Evolutionary conservation across 257 asterid species (phyloP).

Genomic region (Anisodus tanguticus): DNA sequence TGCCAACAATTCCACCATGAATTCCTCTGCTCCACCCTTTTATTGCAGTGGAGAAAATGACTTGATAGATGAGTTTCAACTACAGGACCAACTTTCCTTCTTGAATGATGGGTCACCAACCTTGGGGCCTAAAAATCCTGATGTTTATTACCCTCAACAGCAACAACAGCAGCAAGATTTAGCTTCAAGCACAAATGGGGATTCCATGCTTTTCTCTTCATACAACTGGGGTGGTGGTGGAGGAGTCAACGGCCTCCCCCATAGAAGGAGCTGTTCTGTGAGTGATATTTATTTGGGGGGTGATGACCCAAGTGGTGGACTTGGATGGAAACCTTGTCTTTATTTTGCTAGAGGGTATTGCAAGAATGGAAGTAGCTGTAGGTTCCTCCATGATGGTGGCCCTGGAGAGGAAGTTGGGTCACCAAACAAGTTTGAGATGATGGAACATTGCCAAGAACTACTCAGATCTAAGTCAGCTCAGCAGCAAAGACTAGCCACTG

Average conservation of each 20-base stretch:
- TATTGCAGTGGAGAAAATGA: slow-evolving; percentile 52
- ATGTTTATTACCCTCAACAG: slow-evolving; percentile 40
- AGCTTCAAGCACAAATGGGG: slow-evolving; percentile 45
- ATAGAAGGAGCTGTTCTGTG: slow-evolving; percentile 72
- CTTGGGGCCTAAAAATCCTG: slow-evolving; percentile 48
- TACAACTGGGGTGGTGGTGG: slow-evolving; percentile 45
- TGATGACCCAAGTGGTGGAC: slow-evolving; percentile 47
- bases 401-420: slow-evolving; percentile 47
- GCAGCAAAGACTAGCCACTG: slow-evolving; percentile 44
- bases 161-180: slow-evolving; percentile 39
- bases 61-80: slow-evolving; percentile 70
- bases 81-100: slow-evolving; percentile 74
- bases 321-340: slow-evolving; percentile 65
- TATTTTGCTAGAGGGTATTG: slow-evolving; percentile 78
- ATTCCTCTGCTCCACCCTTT: slow-evolving; percentile 58
- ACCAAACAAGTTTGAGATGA: slow-evolving; percentile 56
- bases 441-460: slow-evolving; percentile 65
- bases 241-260: slow-evolving; percentile 35
- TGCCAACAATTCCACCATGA: slow-evolving; percentile 48
- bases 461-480: slow-evolving; percentile 59
- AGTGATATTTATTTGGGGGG: slow-evolving; percentile 54
- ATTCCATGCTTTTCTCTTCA: slow-evolving; percentile 40
- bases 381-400: slow-evolving; percentile 63
- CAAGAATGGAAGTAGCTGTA: slow-evolving; percentile 67
- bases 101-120: slow-evolving; percentile 57